A percentile compares a stretch with the other conserved stretches of the same genome.
These are phyloP conservation scores for Amphichorda felina DNA, from an alignment of 2,329 filamentous ascomycete genomes.

Conservation along the genomic window DNA sequence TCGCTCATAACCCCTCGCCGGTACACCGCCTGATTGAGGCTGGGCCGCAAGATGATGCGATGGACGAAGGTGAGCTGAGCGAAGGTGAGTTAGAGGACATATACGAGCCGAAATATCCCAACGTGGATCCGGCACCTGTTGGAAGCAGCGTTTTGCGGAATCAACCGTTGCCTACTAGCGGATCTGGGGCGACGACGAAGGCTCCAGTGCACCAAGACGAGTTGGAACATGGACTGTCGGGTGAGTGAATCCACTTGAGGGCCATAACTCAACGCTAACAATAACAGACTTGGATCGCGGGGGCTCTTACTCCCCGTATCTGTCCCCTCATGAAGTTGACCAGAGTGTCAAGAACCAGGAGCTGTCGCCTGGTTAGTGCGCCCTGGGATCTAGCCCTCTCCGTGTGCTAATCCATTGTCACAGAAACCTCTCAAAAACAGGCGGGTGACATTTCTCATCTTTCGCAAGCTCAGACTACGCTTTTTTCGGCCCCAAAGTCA, in stretches of 20 bases:
- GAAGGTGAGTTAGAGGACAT: slow-evolving; percentile 52
- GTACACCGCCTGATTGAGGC: too few species aligned
- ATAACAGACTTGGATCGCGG: slow-evolving; percentile 22
- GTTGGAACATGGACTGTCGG: too few species aligned
- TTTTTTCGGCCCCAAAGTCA: not conserved
- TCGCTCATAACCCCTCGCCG: too few species aligned
- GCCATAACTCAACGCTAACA: too few species aligned
- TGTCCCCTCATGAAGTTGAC: slow-evolving; percentile 36
- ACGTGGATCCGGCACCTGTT: not conserved
- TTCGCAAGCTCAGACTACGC: not conserved
- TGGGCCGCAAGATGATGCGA: not conserved
- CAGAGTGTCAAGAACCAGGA: not conserved
- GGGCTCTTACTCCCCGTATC: slow-evolving; percentile 38
- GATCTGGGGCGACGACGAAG: not conserved
- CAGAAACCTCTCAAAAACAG: slow-evolving; percentile 2
- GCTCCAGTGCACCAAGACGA: too few species aligned
- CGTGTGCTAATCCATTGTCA: not conserved
- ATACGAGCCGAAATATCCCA: slow-evolving; percentile 28
- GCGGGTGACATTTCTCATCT: not conserved
- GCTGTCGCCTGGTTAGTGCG: not conserved
- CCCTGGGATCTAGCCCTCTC: too few species aligned
- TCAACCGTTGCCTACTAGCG: too few species aligned
- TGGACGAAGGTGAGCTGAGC: slow-evolving; percentile 43
- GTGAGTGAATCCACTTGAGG: too few species aligned
- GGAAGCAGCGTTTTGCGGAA: too few species aligned